Evolutionary conservation across 495 filamentous ascomycete genomes (phyloP), one percentile per base, ranked within the genome.

Genomic region (Cercophora scortea): DNA sequence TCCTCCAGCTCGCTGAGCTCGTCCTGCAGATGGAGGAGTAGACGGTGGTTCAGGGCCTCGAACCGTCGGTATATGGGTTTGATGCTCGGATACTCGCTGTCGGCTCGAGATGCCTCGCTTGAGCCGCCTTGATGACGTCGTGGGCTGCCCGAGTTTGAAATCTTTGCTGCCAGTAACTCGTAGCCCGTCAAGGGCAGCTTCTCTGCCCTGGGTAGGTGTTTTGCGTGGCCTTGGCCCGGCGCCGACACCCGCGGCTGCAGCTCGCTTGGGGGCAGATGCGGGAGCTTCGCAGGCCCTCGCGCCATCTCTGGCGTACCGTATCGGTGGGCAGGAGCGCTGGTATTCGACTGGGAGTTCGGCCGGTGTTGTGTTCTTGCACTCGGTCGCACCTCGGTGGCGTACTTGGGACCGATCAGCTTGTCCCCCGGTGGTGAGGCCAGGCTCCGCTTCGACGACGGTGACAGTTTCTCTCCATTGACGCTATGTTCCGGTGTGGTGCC

Each of bases 21-120:
- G 61, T 93, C 88, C 69, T 95, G 91, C 1, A 96, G 79, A 60
- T 93, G 82, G 2, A 96, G 74, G 3, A 96, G 75, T 11, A 95
- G 73, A 15, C 92, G 84, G 62, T 95, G 89, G 60, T 95, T 95
- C 5, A 95, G 69, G 8, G 79, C 76, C 61, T 87, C 86, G 60
- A 96, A 96, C 53, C 86, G 86, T 36, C 90, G 84, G 66, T 94
- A 95, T 13, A 96, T 79, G 7, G 88, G 88, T 9, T 76, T 77
- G 33, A 85, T 73, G 3, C 61, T 56, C 3, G 56, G 57, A 65
- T 64, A 34, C 52, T 47, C 16, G 55, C 52, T 16, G 67, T 69
- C 47, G 3, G 17, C 45, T 0, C 17, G 17, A 11, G 49, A 17
- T 13, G 16, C 5, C 17, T 19, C 39, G 11, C 19, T 50, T 11